phyloP scores from a whole-genome alignment of 768 basidiomycete genomes.

The Pisolithus marmoratus region DNA sequence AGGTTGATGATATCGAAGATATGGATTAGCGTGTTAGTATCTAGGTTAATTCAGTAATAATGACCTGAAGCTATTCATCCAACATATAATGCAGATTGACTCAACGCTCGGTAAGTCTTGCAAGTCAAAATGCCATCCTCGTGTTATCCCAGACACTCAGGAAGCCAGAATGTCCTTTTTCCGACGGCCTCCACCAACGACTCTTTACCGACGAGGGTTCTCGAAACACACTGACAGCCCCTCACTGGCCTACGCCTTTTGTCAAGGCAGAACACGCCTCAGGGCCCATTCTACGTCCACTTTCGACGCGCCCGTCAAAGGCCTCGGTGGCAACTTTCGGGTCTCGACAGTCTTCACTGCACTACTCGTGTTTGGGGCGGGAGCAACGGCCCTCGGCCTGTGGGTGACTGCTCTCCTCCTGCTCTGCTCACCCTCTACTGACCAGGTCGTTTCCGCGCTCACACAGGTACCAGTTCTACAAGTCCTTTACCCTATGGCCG shows the following conservation, averaged over 20 bases:
- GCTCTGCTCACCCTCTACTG: not conserved
- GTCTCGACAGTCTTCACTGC: constrained; percentile 36
- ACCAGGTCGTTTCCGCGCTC: not conserved
- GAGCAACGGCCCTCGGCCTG: constrained; percentile 40
- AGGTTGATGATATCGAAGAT: constrained; percentile 56
- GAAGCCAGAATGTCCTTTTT: too few species aligned
- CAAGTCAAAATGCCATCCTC: too few species aligned
- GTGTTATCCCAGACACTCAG: too few species aligned
- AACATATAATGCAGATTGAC: too few species aligned
- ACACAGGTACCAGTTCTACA: constrained; percentile 51
- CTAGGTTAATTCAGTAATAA: not conserved
- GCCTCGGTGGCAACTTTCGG: constrained; percentile 19
- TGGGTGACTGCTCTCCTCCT: constrained; percentile 19
- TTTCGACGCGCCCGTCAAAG: not conserved
- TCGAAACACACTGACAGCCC: not conserved
- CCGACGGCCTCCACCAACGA: too few species aligned
- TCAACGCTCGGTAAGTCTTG: too few species aligned
- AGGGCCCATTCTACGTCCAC: constrained; percentile 10
- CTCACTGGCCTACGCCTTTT: not conserved
- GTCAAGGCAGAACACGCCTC: not conserved
- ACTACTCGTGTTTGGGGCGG: constrained; percentile 33
- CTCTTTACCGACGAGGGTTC: too few species aligned
- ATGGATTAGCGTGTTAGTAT: constrained; percentile 10
- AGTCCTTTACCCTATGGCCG: constrained; percentile 62
- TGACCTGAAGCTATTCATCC: too few species aligned